Evolutionary conservation across 371 early-diverging fungal species (phyloP), one percentile per base, ranked within the genome.

Genomic region (Mucor circinelloides): DNA sequence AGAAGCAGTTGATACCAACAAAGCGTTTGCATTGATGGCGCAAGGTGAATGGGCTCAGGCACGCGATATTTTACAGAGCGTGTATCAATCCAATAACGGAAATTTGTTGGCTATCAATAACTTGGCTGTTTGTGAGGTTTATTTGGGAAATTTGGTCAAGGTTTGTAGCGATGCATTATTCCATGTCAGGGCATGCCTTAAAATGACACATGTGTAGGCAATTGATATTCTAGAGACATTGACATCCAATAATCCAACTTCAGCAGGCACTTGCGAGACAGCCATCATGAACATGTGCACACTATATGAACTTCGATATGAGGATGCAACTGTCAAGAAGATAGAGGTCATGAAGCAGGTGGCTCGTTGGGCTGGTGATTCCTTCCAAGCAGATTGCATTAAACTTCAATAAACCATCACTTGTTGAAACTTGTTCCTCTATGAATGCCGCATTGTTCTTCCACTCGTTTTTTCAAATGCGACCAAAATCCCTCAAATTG

Each of bases 341-440:
- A 74, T 83, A 19, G 74, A 77, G 31, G 63, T 85, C 54, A 71
- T 87, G 78, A 75, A 80, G 13, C 84, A 86, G 40, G 84, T 89
- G 15, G 78, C 85, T 58, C 74, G 83, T 21, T 87, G 85, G 84
- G 84, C 85, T 0, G 89, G 89, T 4, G 89, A 89, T 71, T 84
- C 81, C 13, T 87, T 89, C 60, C 79, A 83, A 55, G 73, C 81
- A 28, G 78, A 78, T 19, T 81, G 84, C 61, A 58, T 84, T n/a
- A 80, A 80, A 61, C 65, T 84, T 28, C 67, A 73, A 75, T 66
- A 69, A 71, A 23, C 44, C 10, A 17, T 63, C 31, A 73, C 38
- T 66, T 60, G 12, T 52, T 21, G 32, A 61, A 70, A n/a, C 30
- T 48, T 52, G 38, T 67, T 60, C 80, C 83, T 42, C 69, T 62